These are phyloP conservation scores for Mallotus repandus DNA, from an alignment of 441 rosid genomes.

Conservation along the genomic window DNA sequence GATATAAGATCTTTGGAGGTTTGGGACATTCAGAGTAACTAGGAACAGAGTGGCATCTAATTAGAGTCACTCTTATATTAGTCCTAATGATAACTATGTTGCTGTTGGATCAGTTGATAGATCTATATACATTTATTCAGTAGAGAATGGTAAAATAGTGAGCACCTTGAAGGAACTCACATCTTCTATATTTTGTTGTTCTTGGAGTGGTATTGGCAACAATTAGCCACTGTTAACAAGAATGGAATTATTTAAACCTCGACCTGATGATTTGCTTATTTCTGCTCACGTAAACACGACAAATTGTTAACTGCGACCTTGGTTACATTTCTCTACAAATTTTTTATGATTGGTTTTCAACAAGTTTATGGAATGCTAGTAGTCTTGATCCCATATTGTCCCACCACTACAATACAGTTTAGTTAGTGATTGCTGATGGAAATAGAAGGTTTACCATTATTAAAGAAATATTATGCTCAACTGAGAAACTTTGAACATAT, in stretches of 20 bases:
- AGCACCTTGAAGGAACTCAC: constrained; percentile 77
- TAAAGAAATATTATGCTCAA: background rate
- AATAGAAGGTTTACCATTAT: background rate
- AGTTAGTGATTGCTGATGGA: background rate
- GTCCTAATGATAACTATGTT: constrained; percentile 79
- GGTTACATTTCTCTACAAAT: background rate
- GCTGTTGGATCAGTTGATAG: constrained; percentile 96
- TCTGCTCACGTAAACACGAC: constrained; percentile 10
- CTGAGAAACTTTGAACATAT: background rate
- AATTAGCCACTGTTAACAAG: constrained; percentile 84
- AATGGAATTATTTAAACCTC: constrained; percentile 75
- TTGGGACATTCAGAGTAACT: constrained; percentile 72
- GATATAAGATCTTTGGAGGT: constrained; percentile 82
- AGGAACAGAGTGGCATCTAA: constrained; percentile 87
- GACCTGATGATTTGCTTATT: constrained; percentile 40
- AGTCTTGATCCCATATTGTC: background rate
- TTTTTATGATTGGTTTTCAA: background rate
- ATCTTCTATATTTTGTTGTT: constrained; percentile 73
- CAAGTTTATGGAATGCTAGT: background rate
- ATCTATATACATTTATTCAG: constrained; percentile 74
- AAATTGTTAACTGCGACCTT: background rate
- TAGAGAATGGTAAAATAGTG: constrained; percentile 70
- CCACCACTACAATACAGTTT: background rate
- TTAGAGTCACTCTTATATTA: constrained; percentile 93
- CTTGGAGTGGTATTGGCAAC: constrained; percentile 94